Evolutionary conservation across 2,329 filamentous ascomycete species (phyloP), one percentile per base, ranked within the genome.

Genomic region (Diaporthe sp.): DNA sequence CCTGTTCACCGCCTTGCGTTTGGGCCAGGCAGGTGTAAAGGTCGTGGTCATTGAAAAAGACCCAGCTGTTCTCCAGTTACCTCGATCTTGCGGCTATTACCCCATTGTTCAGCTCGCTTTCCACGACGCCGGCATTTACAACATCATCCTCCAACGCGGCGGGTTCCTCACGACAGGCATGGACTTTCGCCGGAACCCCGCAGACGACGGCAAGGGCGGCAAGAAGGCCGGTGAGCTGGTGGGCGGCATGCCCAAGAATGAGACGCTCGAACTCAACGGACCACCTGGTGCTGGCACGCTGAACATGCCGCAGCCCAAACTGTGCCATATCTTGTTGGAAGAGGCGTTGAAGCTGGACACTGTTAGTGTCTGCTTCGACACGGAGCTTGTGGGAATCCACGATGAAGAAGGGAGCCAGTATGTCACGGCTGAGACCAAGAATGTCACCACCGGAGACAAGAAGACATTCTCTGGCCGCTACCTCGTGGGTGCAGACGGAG

Each of bases 221-320:
- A 62, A 46, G 39, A 46, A 62, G 39, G 60, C 60, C 8, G 60
- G 60, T 22, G 60, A 46, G n/a, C 60, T 62, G 39, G 60, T 62
- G 15, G 60, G 60, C 7, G 39, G 39, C 1, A 62, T 62, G 60
- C 60, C 60, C 15, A 28, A 46, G 25, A 31, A 62, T 3, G 25
- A 28, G 25, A 31, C 0, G n/a, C 25, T 62, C 39, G 17, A 62
- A 6, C 7, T 13, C 2, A 19, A 62, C 46, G 60, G 60, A 19
- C 60, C n/a, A 7, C 60, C 60, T 19, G 60, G 60, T 13, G 46
- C 25, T 2, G 60, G 60, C 60, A 62, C 60, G 15, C 8, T 62
- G 60, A 62, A 62, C 25, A 62, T 62, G 60, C 60, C 60, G 17
- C 60, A 62, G 25, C 60, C 60, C 25, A 46, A 46, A 31, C 60